A percentile compares a stretch with the other conserved stretches of the same genome.
These are phyloP conservation scores for Paracoccidioides lutzii DNA, from an alignment of 2,329 filamentous ascomycete species.

Conservation along the genomic window DNA sequence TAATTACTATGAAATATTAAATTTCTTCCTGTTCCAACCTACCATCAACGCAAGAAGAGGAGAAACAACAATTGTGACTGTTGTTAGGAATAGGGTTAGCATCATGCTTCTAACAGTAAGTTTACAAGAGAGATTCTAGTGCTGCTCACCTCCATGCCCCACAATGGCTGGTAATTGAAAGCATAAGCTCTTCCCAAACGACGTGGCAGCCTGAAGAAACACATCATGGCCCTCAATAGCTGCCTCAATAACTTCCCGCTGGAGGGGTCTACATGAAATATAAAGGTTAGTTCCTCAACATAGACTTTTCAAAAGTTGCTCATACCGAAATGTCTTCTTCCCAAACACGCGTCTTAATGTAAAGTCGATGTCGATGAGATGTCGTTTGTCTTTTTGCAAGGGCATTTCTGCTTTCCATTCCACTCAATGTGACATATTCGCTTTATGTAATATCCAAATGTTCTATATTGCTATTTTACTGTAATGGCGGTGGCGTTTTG, in stretches of 20 bases:
- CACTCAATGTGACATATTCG: not conserved
- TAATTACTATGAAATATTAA: constrained; percentile 68
- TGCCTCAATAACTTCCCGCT: constrained; percentile 75
- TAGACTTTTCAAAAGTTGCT: not conserved
- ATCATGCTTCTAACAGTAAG: not conserved
- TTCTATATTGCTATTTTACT: not conserved
- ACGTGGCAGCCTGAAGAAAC: constrained; percentile 65
- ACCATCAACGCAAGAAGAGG: constrained; percentile 84
- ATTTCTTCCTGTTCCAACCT: constrained; percentile 56
- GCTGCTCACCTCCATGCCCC: constrained; percentile 61
- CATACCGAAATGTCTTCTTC: constrained; percentile 58
- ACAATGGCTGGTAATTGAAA: constrained; percentile 90
- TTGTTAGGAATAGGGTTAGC: constrained; percentile 11
- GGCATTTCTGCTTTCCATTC: constrained; percentile 17
- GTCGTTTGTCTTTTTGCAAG: constrained; percentile 14
- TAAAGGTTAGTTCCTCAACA: not conserved
- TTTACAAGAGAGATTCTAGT: not conserved
- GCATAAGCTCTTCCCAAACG: constrained; percentile 88
- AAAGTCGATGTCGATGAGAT: constrained; percentile 53
- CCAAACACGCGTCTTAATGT: constrained; percentile 61
- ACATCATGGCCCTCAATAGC: constrained; percentile 77
- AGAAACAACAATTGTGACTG: constrained; percentile 81
- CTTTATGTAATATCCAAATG: not conserved
- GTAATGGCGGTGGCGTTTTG: not conserved
- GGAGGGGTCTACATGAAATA: constrained; percentile 50